Percentiles rank a stretch among this genome's conserved stretches.
phyloP scores from a whole-genome alignment of 805 yeast genomes.

The Starmerella vitae region DNA sequence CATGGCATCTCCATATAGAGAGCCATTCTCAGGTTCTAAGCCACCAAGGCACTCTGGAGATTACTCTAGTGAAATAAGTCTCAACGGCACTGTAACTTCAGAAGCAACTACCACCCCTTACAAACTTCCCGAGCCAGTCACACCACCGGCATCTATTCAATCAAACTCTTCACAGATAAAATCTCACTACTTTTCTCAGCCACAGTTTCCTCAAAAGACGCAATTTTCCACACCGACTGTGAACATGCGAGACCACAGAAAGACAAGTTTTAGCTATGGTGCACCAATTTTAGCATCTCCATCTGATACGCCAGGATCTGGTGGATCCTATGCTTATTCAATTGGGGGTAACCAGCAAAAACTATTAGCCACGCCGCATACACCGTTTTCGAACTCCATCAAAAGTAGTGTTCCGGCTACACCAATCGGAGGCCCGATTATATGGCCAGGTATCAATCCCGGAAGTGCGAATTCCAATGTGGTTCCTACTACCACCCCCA shows the following conservation, averaged over 20 bases:
- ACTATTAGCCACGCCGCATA: conserved; percentile 2
- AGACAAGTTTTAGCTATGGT: neutral
- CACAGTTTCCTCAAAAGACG: neutral
- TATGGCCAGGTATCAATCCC: neutral
- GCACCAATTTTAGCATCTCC: conserved; percentile 2
- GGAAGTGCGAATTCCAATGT: neutral
- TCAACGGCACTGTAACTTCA: neutral
- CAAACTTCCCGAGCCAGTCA: conserved; percentile 10
- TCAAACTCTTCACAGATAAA: conserved; percentile 4
- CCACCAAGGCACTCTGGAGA: conserved; percentile 1
- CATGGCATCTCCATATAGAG: conserved; percentile 6
- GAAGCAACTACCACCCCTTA: neutral
- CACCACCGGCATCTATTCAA: conserved; percentile 11
- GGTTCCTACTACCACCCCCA: neutral
- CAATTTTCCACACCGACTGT: conserved; percentile 6
- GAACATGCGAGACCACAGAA: neutral
- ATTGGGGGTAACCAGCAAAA: neutral
- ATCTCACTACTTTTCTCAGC: neutral
- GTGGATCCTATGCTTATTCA: neutral
- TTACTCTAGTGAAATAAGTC: neutral
- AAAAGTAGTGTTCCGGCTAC: conserved; percentile 3
- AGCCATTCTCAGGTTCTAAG: conserved; percentile 1
- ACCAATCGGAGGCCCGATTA: neutral
- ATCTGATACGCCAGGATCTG: conserved; percentile 1
- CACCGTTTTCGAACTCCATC: neutral